Evolutionary conservation across 108 stramenopile genomes (phyloP).

Genomic region (Cyclotella choctawhatcheeana): DNA sequence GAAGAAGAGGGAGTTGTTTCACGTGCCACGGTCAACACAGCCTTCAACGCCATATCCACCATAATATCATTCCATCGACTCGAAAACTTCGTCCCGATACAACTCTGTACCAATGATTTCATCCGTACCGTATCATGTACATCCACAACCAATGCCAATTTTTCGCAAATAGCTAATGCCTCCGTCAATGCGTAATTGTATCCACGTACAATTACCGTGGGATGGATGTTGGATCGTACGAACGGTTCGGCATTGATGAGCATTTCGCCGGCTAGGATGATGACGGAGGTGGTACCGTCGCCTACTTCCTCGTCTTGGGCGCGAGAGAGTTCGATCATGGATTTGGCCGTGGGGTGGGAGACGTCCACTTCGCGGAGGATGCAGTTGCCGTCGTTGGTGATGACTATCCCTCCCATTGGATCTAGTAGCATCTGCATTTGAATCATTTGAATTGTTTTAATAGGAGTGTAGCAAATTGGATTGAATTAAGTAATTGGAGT

Average conservation of each 20-base stretch:
- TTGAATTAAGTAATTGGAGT: no score
- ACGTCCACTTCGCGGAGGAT: constrained; percentile 99
- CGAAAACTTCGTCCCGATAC: constrained; percentile 98
- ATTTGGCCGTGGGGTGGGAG: constrained; percentile 99
- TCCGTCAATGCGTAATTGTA: constrained; percentile 94
- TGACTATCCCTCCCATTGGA: constrained; percentile 99
- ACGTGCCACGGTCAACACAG: constrained; percentile 88
- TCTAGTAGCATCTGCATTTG: constrained; percentile 91
- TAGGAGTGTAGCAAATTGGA: neutral
- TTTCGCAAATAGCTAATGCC: constrained; percentile 91
- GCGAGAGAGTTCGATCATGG: constrained; percentile 98
- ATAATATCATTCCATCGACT: constrained; percentile 96
- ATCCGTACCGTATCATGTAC: constrained; percentile 87
- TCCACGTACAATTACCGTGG: constrained; percentile 96
- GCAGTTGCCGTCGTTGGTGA: constrained; percentile 99
- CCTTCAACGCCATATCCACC: constrained; percentile 97
- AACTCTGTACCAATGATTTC: constrained; percentile 88
- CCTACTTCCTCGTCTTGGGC: constrained; percentile 99
- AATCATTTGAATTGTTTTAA: neutral
- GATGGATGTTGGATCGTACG: constrained; percentile 91
- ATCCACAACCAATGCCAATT: constrained; percentile 87
- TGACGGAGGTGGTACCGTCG: constrained; percentile 99
- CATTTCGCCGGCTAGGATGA: constrained; percentile 98
- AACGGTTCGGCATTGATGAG: constrained; percentile 98
- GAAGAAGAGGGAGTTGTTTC: constrained; percentile 29